Base-by-base conservation (phyloP, 2,329 filamentous ascomycete species). In the Magnaporthales sp. region DNA sequence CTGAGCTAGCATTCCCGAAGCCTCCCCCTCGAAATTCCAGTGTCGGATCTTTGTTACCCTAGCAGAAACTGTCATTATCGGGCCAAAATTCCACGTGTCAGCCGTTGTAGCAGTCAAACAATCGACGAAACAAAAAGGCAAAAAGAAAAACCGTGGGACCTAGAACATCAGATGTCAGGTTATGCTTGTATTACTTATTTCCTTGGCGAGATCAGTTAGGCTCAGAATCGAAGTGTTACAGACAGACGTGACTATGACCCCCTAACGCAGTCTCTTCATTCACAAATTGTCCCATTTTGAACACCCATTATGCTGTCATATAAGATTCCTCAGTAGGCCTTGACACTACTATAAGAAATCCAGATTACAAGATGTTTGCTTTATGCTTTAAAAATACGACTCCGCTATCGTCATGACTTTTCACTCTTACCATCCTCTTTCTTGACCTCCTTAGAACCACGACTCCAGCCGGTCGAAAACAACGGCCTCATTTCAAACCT, bases 381-480 rank as follows among this genome's bases (percentile, higher is more conserved):
- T 51, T 19, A n/a, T 51, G 38, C 38, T 7, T 3, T 19, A 51
- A 46, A 38, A 56, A 22, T 8, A 10, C 54, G 11, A 11, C 26
- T 58, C 54, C 10, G 11, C 22, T 26, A 24, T 15, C 9, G 54
- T 58, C 26, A 58, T 58, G 22, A 58, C n/a, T 58, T 62, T 54
- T 78, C 72, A 4, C 81, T 77, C 65, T 79, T 78, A 1, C 80
- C 81, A 10, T 79, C 73, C 63, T 73, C 74, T 68, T 81, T 84
- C 70, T 89, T 26, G 58, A 19, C 6, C 32, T 13, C 58, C 24
- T 38, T 81, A 2, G 87, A 84, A 75, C 90, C 90, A 68, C 92
- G 81, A 77, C 86, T 80, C 92, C 92, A 96, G 1, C 92, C 92
- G 0, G 92, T 96, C 71, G 85, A 87, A 75, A 95, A 93, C 51